Percentiles rank a stretch among this genome's conserved stretches.
Conservation (phyloP, 1,139 yeast genomes). For the Yamadazyma jaroonii region DNA sequence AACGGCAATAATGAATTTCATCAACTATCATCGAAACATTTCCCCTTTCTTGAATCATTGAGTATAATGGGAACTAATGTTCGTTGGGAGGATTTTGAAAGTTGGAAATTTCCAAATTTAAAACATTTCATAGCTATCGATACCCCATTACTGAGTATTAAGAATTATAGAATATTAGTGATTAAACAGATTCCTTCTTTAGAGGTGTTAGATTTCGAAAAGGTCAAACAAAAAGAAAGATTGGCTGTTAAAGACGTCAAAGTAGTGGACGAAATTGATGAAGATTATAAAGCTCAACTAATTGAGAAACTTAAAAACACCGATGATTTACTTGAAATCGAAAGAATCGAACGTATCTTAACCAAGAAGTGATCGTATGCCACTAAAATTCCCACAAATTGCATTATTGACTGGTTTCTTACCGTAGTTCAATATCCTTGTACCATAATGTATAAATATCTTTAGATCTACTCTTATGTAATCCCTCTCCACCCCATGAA, state of each 20-base stretch:
- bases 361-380: conserved; percentile 6
- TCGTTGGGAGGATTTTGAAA: conserved; percentile 36
- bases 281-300: conserved; percentile 51
- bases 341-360: conserved; percentile 57
- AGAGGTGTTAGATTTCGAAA: conserved; percentile 62
- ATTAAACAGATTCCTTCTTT: conserved; percentile 65
- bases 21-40: conserved; percentile 19
- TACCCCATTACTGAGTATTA: conserved; percentile 56
- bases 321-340: conserved; percentile 69
- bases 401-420: too few species aligned
- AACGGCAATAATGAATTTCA: conserved; percentile 52
- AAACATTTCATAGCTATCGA: conserved; percentile 52
- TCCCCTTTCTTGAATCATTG: conserved; percentile 49
- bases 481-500: background rate
- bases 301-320: conserved; percentile 59
- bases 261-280: conserved; percentile 4
- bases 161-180: conserved; percentile 57
- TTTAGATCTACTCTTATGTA: background rate
- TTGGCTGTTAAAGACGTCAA: conserved; percentile 37
- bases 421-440: too few species aligned
- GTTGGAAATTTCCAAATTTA: conserved; percentile 32
- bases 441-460: conserved; percentile 1
- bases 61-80: conserved; percentile 52
- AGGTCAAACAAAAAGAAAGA: conserved; percentile 58
- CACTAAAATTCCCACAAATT: too few species aligned